Base-by-base conservation (phyloP, 345 rosid genomes). In the Noccaea bulbosa region DNA sequence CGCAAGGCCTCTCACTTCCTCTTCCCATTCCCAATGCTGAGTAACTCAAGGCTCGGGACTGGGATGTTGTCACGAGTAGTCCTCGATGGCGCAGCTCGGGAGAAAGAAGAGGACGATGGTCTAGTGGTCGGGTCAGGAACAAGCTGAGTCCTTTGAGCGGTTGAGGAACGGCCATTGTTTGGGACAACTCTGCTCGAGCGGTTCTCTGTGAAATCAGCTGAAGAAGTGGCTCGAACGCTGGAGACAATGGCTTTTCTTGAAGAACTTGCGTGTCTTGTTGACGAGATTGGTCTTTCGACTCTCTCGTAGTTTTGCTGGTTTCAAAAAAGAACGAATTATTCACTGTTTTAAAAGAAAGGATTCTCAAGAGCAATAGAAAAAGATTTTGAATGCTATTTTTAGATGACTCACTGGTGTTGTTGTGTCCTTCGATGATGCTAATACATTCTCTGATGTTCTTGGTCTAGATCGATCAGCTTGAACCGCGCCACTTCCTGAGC, bases 161-260 rank as follows among this genome's bases (percentile, higher is more conserved):
- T 86, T 8, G 96, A 84, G 38, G 80, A 74, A 49, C 87, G 89
- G 37, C 82, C 87, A 69, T 82, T 84, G 84, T 81, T 83, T 7
- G 95, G 78, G 51, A 87, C 54, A 58, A 88, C 63, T 73, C 97
- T 80, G 82, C 81, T 84, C n/a, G 92, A 73, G 12, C 97, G 82
- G 58, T 68, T 84, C 53, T 91, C 91, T 34, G 79, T 81, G 50
- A 87, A 90, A 78, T 89, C 98, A 16, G 91, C 98, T 5, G 93
- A 92, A 39, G 97, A 86, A 80, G 84, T 77, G 6, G 90, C 90
- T 55, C 87, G 70, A 77, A 84, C 85, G 81, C 84, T 79, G 12
- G 91, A 83, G 50, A 78, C 51, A 0, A 87, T 70, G 32, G 90
- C 92, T 79, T 84, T 88, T 83, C 88, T 92, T 51, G 96, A 87